These are phyloP conservation scores for Nasturtium officinale DNA, from an alignment of 345 rosid species.

Conservation along the genomic window DNA sequence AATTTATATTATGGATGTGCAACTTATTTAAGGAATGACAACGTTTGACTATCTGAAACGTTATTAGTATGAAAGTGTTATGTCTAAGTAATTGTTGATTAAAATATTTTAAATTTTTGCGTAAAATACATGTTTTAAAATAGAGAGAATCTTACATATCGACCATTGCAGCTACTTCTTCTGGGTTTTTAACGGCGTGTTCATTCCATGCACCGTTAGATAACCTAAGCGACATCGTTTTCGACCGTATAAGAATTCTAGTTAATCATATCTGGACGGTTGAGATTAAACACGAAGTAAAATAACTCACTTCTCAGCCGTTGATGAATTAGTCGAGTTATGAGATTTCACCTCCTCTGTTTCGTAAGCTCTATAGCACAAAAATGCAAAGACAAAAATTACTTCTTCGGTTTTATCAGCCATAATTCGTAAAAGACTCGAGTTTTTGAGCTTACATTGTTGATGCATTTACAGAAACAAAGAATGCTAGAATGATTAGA, in stretches of 20 bases:
- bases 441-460: constrained; percentile 29
- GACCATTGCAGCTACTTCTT: constrained; percentile 67
- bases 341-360: constrained; percentile 40
- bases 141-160: constrained; percentile 58
- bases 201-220: constrained; percentile 50
- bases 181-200: constrained; percentile 74
- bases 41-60: constrained; percentile 26
- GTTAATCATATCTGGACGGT: constrained; percentile 16
- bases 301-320: constrained; percentile 31
- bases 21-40: constrained; percentile 5
- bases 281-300: neutral
- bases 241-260: neutral
- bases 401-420: neutral
- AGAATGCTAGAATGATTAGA: constrained; percentile 45
- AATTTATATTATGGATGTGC: constrained; percentile 5
- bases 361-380: constrained; percentile 35
- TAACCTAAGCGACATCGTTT: constrained; percentile 33
- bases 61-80: constrained; percentile 23
- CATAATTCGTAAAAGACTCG: neutral
- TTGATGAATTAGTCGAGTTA: constrained; percentile 30
- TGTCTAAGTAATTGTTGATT: neutral
- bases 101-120: neutral
- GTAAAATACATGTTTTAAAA: neutral
- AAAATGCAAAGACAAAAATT: constrained; percentile 8
- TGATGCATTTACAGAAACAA: constrained; percentile 46